phyloP scores from a whole-genome alignment of 176 grass and related monocot genomes.

The Chrysopogon serrulatus region DNA sequence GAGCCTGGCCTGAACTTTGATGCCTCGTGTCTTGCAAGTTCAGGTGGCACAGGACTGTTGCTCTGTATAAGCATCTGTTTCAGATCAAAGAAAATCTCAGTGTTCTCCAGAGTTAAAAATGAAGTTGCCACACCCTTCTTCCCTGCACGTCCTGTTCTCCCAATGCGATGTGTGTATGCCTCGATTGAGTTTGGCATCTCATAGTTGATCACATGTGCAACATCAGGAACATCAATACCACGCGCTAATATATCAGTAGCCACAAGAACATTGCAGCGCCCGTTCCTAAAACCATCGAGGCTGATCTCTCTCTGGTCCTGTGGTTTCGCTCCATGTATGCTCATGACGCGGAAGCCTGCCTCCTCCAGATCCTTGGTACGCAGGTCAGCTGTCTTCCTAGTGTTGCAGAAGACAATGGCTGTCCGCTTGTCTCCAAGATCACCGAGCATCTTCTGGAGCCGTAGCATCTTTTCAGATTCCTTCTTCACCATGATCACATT shows the following conservation, averaged over 20 bases:
- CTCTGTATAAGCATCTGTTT: conserved; percentile 97
- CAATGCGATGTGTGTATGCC: conserved; percentile 92
- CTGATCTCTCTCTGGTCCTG: conserved; percentile 95
- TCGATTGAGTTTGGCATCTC: conserved; percentile 80
- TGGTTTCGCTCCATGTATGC: conserved; percentile 84
- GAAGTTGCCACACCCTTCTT: conserved; percentile 85
- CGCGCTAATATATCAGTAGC: conserved; percentile 88
- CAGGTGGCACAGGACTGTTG: conserved; percentile 85
- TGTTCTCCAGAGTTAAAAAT: conserved; percentile 75
- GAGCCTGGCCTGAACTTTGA: conserved; percentile 90
- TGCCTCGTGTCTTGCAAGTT: conserved; percentile 86
- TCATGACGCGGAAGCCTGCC: conserved; percentile 77
- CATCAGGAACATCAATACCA: conserved; percentile 99
- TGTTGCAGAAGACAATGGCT: conserved; percentile 89
- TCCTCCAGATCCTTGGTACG: conserved; percentile 82
- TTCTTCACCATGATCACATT: conserved; percentile 88
- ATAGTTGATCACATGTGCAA: conserved; percentile 94
- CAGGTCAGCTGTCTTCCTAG: conserved; percentile 77
- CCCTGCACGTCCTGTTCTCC: conserved; percentile 87
- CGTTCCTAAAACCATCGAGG: conserved; percentile 90
- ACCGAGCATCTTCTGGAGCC: conserved; percentile 71
- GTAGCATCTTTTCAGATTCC: conserved; percentile 75
- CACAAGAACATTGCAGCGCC: conserved; percentile 91
- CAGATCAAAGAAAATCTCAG: conserved; percentile 89
- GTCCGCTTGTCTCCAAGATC: conserved; percentile 95